Base-by-base conservation (phyloP, 2,329 filamentous ascomycete species). In the Aspergillus brunneoviolaceus region DNA sequence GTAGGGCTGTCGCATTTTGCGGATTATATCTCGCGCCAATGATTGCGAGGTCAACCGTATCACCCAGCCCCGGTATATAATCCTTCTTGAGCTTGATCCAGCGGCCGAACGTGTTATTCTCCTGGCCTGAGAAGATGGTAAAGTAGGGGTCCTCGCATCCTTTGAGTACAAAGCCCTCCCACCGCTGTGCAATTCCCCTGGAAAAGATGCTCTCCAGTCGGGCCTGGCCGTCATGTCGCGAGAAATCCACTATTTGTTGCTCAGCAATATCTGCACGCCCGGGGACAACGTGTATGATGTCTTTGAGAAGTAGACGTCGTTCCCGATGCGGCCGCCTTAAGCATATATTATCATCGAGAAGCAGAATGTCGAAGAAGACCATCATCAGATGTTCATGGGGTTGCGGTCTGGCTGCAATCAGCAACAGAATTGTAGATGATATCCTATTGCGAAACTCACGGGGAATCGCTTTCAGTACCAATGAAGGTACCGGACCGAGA, bases 31-130 rank as follows among this genome's bases (percentile, higher is more conserved):
- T 85, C 5, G 86, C 92, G 0, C 91, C 92, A 3, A 96, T 79
- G 1, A 94, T 82, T 2, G 89, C 88, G 70, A 96, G 90, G 72
- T 96, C 93, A 10, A 90, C 90, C 31, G 92, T 86, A 61, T 96
- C 92, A 0, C 92, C 91, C 70, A 94, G 85, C 2, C 86, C 86
- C 27, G 84, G 81, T 42, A 96, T 84, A 68, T 96, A 96, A 69
- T 95, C 91, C 69, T 92, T 92, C 74, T 96, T 96, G 48, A 96
- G 75, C 75, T 96, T 96, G 69, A 96, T 90, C 71, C 87, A 89
- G 79, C 31, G 80, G 63, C 67, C 76, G 66, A 67, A 50, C 65
- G 67, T 70, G 59, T 51, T 66, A 59, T 68, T 68, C 21, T 58
- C 70, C 49, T 66, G 49, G 69, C 68, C 31, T 63, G 70, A 64